phyloP scores from a whole-genome alignment of 1,284 basidiomycete genomes.

The Athelia psychrophila region DNA sequence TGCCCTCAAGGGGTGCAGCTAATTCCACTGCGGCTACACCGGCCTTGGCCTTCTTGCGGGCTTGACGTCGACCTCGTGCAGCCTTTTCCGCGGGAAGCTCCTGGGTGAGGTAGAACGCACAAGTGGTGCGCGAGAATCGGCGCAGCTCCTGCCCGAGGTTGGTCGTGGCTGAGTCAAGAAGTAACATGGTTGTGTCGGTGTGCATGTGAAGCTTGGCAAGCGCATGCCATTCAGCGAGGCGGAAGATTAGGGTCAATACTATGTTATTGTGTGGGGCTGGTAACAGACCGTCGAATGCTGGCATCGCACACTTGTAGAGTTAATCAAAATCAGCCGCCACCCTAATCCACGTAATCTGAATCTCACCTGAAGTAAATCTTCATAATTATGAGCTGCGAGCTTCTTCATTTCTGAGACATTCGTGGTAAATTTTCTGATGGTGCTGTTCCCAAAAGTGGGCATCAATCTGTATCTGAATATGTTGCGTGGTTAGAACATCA shows the following conservation, averaged over 20 bases:
- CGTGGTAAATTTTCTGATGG: conserved; percentile 25
- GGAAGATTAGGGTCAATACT: conserved; percentile 25
- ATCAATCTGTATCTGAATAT: conserved; percentile 20
- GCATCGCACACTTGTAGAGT: conserved; percentile 30
- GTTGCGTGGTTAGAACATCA: not conserved
- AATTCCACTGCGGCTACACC: conserved; percentile 29
- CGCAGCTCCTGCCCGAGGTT: conserved; percentile 13
- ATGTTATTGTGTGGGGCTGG: conserved; percentile 21
- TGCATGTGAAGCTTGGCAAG: conserved; percentile 35
- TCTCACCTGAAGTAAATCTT: conserved; percentile 35
- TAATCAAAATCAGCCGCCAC: not conserved
- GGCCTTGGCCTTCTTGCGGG: conserved; percentile 3
- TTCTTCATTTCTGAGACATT: conserved; percentile 33
- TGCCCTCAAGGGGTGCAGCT: no score
- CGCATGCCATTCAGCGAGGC: conserved; percentile 28
- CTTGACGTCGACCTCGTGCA: conserved; percentile 10
- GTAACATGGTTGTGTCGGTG: conserved; percentile 20
- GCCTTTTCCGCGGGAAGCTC: conserved; percentile 23
- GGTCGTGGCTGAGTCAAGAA: conserved; percentile 18
- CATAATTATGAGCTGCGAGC: conserved; percentile 31
- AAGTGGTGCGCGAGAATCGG: conserved; percentile 11
- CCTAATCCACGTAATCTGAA: no score
- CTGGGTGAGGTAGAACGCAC: conserved; percentile 14
- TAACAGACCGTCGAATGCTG: conserved; percentile 33
- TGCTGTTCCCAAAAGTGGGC: conserved; percentile 26